Base-by-base conservation (phyloP, 257 asterid species). In the Solanum neorickii region DNA sequence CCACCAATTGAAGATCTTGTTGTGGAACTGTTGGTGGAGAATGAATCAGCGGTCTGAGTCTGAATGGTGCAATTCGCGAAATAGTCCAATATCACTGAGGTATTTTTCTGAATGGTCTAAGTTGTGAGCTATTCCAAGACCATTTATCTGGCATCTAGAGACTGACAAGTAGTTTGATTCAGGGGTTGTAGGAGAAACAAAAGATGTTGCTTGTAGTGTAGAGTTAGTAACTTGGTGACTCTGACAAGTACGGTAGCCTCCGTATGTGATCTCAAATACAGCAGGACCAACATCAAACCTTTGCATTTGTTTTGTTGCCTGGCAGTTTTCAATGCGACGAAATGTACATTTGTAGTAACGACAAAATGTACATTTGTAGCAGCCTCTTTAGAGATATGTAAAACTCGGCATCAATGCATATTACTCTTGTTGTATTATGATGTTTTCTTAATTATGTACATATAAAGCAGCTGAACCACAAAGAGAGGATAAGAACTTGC, bases 271-370 rank as follows among this genome's bases (percentile, higher is more conserved):
- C 80, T 95, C 95, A 29, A 93, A 93, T 16, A 94, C 20, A n/a
- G 90, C 74, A 18, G 94, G 94, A 82, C 95, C 98, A 18, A 90
- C 95, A 86, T 97, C 97, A 3, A 96, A 94, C 89, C 98, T 94
- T 80, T 97, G 98, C 56, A 94, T 94, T 89, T 97, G 94, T 91
- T 95, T 97, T 18, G 93, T 93, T n/a, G 20, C 98, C 95, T 90
- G 87, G 85, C 99, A 94, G 69, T 92, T 90, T 37, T 88, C 87
- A 5, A 76, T 89, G 20, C 12, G 93, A 59, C 94, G 95, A 87
- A 92, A 95, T 1, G 95, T 14, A 47, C 59, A 47, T 47, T 3
- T 13, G 2, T 46, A 39, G 95, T 96, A 33, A 33, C 35, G 35
- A 33, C 5, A 4, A 33, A 33, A 33, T 33, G 35, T 33, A 33